Base-by-base conservation (phyloP, 305 asterid species). In the Ilex paraguariensis region DNA sequence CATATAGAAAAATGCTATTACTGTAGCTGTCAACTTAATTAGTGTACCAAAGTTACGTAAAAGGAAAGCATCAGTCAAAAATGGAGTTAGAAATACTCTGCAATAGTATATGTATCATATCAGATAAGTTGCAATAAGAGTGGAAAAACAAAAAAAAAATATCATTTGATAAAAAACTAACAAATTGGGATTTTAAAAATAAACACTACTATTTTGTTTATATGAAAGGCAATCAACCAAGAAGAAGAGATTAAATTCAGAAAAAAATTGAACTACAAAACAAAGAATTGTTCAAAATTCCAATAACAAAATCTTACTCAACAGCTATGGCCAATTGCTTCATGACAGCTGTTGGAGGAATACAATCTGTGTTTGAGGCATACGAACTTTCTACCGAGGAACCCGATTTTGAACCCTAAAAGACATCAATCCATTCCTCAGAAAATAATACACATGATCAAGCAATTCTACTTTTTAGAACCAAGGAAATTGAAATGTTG, bases 321-420 rank as follows among this genome's bases (percentile, higher is more conserved):
- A 91, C 39, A 66, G 95, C 96, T 54, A 88, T 79, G 72, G 96
- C 98, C 82, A 94, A 72, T 77, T 91, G 99, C 71, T 84, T 90
- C 77, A 94, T 48, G 65, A 82, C 76, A 66, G 79, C 77, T 36
- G 90, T 71, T 54, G 95, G 71, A 58, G 96, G 91, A 73, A 88
- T 85, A 62, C 85, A 70, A 73, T 84, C 89, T 59, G 73, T 66
- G 54, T 79, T 82, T 55, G 69, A 42, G 58, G 67, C 62, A 69
- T 78, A 81, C 44, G 81, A 81, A 69, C 79, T 83, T 71, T 84
- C 94, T 42, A 46, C 53, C 54, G 58, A 52, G 44, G 60, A 75
- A 75, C 78, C 76, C 45, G 57, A 75, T 65, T 82, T 85, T 63
- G 85, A 71, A 59, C 71, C 91, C 96, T 90, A 77, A 62, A 84